phyloP scores from a whole-genome alignment of 2,329 filamentous ascomycete species.

The Penicillium sumatraense region DNA sequence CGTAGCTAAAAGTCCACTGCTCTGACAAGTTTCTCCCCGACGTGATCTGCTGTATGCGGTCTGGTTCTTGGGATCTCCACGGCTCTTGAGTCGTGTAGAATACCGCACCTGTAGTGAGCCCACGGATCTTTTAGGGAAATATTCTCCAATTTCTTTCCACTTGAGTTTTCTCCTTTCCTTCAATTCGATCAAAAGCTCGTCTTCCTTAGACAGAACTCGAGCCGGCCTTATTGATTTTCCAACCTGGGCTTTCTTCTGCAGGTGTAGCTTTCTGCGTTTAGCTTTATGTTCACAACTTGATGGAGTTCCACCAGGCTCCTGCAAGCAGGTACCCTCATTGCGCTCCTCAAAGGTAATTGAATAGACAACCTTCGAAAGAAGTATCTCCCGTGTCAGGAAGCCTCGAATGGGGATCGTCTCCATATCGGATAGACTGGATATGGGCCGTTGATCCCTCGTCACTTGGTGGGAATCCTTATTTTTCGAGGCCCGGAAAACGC shows the following conservation, averaged over 20 bases:
- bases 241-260: constrained; percentile 4
- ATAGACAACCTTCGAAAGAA: constrained; percentile 15
- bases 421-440: constrained; percentile 4
- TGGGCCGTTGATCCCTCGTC: background rate
- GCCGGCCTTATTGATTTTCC: constrained; percentile 5
- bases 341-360: constrained; percentile 16
- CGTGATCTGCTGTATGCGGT: too few species aligned
- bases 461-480: background rate
- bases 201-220: constrained; percentile 5
- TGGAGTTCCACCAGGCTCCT: background rate
- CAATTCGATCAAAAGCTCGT: constrained; percentile 17
- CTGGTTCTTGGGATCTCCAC: too few species aligned
- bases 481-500: background rate
- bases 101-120: constrained; percentile 17
- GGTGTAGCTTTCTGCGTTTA: constrained; percentile 4
- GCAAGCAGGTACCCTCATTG: constrained; percentile 9
- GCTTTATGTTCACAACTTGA: constrained; percentile 3
- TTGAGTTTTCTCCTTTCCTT: constrained; percentile 11
- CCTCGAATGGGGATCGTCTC: constrained; percentile 18
- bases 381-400: constrained; percentile 13
- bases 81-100: constrained; percentile 11
- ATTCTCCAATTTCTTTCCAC: constrained; percentile 13
- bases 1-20: background rate
- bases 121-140: constrained; percentile 12
- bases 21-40: background rate